Evolutionary conservation across 345 rosid genomes (phyloP).

Genomic region (Rhodamnia argentea): DNA sequence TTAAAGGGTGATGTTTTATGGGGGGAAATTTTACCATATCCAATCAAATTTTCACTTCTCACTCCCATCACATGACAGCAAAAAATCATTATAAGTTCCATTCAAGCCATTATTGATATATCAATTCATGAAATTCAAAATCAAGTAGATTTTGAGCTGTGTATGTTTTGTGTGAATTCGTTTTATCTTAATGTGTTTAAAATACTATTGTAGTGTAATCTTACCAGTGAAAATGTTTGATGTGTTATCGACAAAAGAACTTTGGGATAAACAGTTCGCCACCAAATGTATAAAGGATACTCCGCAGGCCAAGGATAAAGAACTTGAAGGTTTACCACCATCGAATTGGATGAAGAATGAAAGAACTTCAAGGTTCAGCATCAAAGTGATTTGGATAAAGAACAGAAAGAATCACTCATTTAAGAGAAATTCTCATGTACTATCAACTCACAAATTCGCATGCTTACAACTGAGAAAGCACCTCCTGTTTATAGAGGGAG

Average conservation of each 20-base stretch:
- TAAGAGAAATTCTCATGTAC: background rate
- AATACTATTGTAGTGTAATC: background rate
- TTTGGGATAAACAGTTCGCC: background rate
- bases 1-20: background rate
- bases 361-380: background rate
- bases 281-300: background rate
- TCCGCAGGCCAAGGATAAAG: background rate
- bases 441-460: background rate
- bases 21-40: background rate
- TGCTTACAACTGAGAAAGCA: background rate
- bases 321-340: background rate
- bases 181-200: background rate
- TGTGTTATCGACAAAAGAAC: background rate
- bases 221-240: background rate
- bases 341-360: background rate
- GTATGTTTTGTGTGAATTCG: background rate
- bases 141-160: background rate
- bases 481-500: background rate
- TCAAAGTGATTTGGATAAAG: background rate
- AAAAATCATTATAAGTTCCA: background rate
- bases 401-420: background rate
- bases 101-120: background rate
- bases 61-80: background rate
- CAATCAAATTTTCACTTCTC: background rate
- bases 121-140: background rate